These are phyloP conservation scores for Tephrocybe sp. DNA, from an alignment of 768 basidiomycete species.

Conservation along the genomic window DNA sequence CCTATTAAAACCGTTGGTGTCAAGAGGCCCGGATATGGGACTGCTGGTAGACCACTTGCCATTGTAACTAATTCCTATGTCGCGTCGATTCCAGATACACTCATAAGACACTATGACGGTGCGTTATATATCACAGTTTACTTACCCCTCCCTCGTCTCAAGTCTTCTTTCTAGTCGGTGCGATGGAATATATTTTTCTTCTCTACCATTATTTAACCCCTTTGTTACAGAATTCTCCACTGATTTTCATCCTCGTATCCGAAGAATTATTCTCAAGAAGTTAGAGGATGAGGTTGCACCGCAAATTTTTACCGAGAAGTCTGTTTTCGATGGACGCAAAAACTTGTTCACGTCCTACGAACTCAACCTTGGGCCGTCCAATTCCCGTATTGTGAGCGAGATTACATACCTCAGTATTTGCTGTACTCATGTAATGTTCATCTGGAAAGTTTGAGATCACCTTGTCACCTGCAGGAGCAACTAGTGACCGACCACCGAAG, in stretches of 20 bases:
- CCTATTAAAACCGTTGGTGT: constrained; percentile 30
- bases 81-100: constrained; percentile 11
- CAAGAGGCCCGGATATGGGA: constrained; percentile 31
- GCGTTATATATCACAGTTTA: background rate
- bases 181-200: background rate
- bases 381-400: constrained; percentile 9
- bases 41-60: constrained; percentile 24
- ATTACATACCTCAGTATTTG: constrained; percentile 24
- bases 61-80: constrained; percentile 22
- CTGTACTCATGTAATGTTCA: constrained; percentile 7
- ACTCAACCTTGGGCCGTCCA: constrained; percentile 6
- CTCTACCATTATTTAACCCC: background rate
- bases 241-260: constrained; percentile 39
- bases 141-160: background rate
- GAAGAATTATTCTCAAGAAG: constrained; percentile 61
- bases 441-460: constrained; percentile 16
- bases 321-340: constrained; percentile 77
- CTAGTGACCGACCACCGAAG: constrained; percentile 35
- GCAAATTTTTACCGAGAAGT: constrained; percentile 63
- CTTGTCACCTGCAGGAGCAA: constrained; percentile 39
- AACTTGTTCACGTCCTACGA: constrained; percentile 15
- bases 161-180: constrained; percentile 16
- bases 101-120: constrained; percentile 23
- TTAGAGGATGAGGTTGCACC: constrained; percentile 58
- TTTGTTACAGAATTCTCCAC: constrained; percentile 7